These are phyloP conservation scores for Pythium angustatum DNA, from an alignment of 352 stramenopile species.

Conservation along the genomic window DNA sequence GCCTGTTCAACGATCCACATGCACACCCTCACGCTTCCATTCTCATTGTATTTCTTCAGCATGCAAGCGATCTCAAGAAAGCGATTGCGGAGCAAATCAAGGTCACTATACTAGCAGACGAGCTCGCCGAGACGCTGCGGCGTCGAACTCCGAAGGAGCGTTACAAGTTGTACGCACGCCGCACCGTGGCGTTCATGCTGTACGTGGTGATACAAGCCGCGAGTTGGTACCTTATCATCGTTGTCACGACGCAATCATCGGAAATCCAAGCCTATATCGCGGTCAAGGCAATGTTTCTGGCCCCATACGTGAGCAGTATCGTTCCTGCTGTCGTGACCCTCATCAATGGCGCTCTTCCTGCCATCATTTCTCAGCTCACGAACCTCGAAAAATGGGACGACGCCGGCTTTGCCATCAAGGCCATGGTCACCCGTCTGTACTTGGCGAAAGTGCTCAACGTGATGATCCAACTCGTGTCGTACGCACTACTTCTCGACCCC, in stretches of 20 bases:
- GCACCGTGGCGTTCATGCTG: slow-evolving; percentile 48
- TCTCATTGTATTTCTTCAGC: slow-evolving; percentile 39
- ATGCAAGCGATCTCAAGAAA: slow-evolving; percentile 59
- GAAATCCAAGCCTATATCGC: slow-evolving; percentile 56
- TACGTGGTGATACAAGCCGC: slow-evolving; percentile 67
- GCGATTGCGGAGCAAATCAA: slow-evolving; percentile 64
- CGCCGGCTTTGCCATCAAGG: slow-evolving; percentile 77
- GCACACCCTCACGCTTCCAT: background rate
- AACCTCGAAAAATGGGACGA: slow-evolving; percentile 79
- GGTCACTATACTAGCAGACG: slow-evolving; percentile 56
- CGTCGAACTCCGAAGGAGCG: slow-evolving; percentile 52
- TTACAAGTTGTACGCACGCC: slow-evolving; percentile 57
- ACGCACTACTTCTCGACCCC: slow-evolving; percentile 65
- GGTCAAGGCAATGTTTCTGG: slow-evolving; percentile 39
- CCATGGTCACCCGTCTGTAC: slow-evolving; percentile 79
- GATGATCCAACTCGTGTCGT: slow-evolving; percentile 79
- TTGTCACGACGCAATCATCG: slow-evolving; percentile 68
- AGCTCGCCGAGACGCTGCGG: slow-evolving; percentile 48
- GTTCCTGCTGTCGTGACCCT: slow-evolving; percentile 70
- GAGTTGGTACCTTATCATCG: slow-evolving; percentile 73
- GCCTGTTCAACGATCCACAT: background rate
- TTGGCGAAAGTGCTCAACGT: slow-evolving; percentile 85
- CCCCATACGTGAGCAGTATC: slow-evolving; percentile 59
- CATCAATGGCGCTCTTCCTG: slow-evolving; percentile 72
- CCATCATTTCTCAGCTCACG: slow-evolving; percentile 65